Base-by-base conservation (phyloP, 257 asterid species). In the Echites panduratus region DNA sequence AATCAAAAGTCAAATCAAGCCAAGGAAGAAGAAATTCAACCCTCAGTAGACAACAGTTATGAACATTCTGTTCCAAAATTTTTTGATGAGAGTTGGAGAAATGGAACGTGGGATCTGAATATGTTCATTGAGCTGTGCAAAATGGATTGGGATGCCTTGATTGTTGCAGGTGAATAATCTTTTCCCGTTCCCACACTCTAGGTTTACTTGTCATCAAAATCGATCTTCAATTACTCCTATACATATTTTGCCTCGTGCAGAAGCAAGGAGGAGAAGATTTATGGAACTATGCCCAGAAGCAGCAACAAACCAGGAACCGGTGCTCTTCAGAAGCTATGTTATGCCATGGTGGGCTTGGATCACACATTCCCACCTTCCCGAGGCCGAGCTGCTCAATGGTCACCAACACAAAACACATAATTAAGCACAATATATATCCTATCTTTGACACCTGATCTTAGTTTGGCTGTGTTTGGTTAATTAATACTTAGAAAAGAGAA, bases 321-420 rank as follows among this genome's bases (percentile, higher is more conserved):
- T 90, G 54, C 54, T 76, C 44, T 90, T 90, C 64, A 77, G 87
- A 81, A 88, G 88, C 87, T 85, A 93, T 0, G 71, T 85, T 74
- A 79, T 90, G 71, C 95, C 91, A 24, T 83, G 84, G 93, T 90
- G 95, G 95, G 91, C 91, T 11, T 90, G 93, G 95, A 84, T 88
- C 57, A 59, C 73, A 67, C 90, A 78, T 73, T 87, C 91, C 76
- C 93, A 87, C 74, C 93, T 88, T 66, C 89, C 91, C 0, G 84
- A 87, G 72, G 95, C 96, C 7, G 93, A 88, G 87, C 82, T 72
- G 24, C 83, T 90, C 32, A 87, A 88, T 73, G 91, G 95, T 88
- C 35, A 48, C 24, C 70, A 17, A 38, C 57, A 58, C 41, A 26
- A 14, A 7, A 20, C 13, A 49, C 50, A 20, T 0, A 1, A 32